Conservation (phyloP, 352 stramenopile species). For the Globisporangium mamillatum region DNA sequence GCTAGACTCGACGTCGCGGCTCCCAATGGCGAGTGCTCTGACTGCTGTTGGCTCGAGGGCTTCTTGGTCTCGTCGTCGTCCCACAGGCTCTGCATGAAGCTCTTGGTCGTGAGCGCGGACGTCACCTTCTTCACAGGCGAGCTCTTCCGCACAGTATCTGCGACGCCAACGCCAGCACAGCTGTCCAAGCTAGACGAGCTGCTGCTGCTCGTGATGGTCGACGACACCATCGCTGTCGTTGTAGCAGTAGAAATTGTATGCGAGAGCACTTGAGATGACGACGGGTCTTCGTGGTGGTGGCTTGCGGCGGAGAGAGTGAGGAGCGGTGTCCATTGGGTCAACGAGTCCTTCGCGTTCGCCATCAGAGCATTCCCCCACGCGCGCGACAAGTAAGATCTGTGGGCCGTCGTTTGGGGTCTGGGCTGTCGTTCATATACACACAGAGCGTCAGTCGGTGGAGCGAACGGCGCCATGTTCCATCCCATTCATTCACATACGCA, state of each 20-base stretch:
- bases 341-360: background rate
- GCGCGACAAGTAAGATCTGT: background rate
- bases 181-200: background rate
- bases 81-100: slow-evolving; percentile 15
- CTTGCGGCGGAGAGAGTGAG: background rate
- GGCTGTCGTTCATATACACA: background rate
- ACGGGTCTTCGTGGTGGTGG: background rate
- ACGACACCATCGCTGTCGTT: background rate
- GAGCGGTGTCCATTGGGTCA: background rate
- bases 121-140: background rate
- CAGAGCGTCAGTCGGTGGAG: background rate
- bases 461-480: background rate
- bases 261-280: background rate
- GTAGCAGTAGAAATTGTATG: background rate
- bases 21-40: background rate
- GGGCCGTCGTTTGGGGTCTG: background rate
- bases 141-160: background rate
- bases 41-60: background rate
- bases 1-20: slow-evolving; percentile 25
- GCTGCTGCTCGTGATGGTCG: background rate
- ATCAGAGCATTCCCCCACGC: background rate
- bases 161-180: background rate
- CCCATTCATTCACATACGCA: background rate
- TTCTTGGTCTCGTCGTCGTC: slow-evolving; percentile 9
- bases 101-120: background rate